Conservation (phyloP, 352 stramenopile genomes). For the Thraustotheca clavata region DNA sequence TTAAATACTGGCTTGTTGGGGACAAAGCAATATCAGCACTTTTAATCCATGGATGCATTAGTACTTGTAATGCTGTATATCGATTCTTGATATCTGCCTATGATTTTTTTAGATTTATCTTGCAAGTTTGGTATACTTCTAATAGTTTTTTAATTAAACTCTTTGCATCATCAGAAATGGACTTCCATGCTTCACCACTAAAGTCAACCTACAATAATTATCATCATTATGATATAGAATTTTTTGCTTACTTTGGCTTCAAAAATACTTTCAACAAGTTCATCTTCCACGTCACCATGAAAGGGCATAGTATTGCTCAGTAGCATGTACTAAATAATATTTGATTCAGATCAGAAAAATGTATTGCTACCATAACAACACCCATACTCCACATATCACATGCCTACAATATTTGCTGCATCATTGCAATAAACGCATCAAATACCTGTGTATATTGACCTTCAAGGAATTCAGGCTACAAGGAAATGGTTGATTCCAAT, state of each 20-base stretch:
- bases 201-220: slow-evolving; percentile 29
- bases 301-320: slow-evolving; percentile 71
- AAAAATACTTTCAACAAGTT: slow-evolving; percentile 68
- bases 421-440: not conserved
- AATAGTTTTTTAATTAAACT: slow-evolving; percentile 63
- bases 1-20: slow-evolving; percentile 31
- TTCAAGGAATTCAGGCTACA: slow-evolving; percentile 21
- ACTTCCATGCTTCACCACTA: slow-evolving; percentile 39
- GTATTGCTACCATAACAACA: slow-evolving; percentile 54
- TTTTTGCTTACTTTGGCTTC: slow-evolving; percentile 30
- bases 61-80: slow-evolving; percentile 54
- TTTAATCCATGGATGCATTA: slow-evolving; percentile 67
- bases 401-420: slow-evolving; percentile 32
- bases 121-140: slow-evolving; percentile 28
- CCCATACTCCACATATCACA: slow-evolving; percentile 80
- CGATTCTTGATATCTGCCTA: slow-evolving; percentile 41
- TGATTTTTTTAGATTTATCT: not conserved
- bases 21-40: slow-evolving; percentile 31
- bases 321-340: slow-evolving; percentile 54
- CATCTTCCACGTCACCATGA: slow-evolving; percentile 52
- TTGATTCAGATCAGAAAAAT: not conserved
- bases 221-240: not conserved
- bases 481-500: not conserved
- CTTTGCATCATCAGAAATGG: slow-evolving; percentile 54
- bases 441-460: slow-evolving; percentile 22